Conservation (phyloP, 108 stramenopile species). For the Skeletonema marinoi region DNA sequence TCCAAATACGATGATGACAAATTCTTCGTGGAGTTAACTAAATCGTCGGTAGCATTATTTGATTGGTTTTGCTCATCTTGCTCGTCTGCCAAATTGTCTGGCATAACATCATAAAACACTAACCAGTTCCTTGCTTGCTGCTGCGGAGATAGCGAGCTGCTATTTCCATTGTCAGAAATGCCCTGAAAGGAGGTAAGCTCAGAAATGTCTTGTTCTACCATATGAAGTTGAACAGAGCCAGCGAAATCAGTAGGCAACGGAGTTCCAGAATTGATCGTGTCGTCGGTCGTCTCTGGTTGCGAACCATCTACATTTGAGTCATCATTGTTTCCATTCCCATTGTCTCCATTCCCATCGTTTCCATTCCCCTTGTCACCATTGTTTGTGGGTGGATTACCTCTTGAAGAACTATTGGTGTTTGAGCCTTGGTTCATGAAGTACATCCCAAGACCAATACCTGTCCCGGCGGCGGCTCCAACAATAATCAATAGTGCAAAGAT, state of each 20-base stretch:
- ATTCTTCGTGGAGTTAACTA: not conserved
- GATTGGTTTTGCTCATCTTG: constrained; percentile 7
- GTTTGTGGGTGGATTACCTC: not conserved
- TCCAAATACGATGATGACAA: constrained; percentile 17
- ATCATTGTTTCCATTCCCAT: not conserved
- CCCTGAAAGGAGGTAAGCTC: constrained; percentile 18
- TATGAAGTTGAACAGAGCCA: constrained; percentile 33
- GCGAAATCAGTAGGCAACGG: constrained; percentile 10
- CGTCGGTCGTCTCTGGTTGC: not conserved
- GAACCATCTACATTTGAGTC: not conserved
- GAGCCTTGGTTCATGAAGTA: constrained; percentile 6
- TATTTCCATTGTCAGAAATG: not conserved
- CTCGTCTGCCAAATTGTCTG: constrained; percentile 19
- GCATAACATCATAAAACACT: constrained; percentile 22
- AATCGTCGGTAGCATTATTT: not conserved
- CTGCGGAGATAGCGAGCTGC: constrained; percentile 16
- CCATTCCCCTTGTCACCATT: not conserved
- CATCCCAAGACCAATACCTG: constrained; percentile 36
- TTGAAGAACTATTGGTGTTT: not conserved
- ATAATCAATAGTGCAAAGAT: constrained; percentile 20
- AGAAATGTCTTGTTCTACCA: constrained; percentile 31
- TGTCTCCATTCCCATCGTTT: not conserved
- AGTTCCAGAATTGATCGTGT: not conserved
- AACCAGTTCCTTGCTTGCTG: constrained; percentile 42
- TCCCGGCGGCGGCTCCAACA: constrained; percentile 24